phyloP scores from a whole-genome alignment of 176 grass and related monocot genomes.

The Dactylis glomerata region DNA sequence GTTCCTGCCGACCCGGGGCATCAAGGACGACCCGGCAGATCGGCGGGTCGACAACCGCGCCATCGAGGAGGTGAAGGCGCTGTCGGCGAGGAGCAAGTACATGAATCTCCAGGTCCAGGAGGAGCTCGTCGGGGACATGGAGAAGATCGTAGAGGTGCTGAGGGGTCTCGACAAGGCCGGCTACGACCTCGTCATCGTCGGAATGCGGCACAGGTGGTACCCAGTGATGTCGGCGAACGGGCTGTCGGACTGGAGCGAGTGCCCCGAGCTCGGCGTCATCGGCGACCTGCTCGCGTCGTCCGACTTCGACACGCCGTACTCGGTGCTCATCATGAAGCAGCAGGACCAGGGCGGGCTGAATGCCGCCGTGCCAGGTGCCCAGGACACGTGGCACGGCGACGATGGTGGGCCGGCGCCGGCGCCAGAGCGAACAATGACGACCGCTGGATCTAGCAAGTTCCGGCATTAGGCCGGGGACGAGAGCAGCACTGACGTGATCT shows the following conservation, averaged over 20 bases:
- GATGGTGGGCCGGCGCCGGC: background rate
- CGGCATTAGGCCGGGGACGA: background rate
- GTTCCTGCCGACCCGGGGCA: constrained; percentile 52
- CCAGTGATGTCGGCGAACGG: constrained; percentile 54
- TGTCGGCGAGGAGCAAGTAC: constrained; percentile 43
- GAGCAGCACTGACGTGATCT: background rate
- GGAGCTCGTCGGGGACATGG: constrained; percentile 72
- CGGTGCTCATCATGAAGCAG: constrained; percentile 84
- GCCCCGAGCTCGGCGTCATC: constrained; percentile 75
- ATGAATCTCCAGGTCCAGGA: constrained; percentile 52
- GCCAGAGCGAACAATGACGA: constrained; percentile 4
- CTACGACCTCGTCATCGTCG: constrained; percentile 78
- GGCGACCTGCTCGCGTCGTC: constrained; percentile 75
- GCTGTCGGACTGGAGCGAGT: constrained; percentile 75
- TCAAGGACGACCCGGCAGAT: constrained; percentile 54
- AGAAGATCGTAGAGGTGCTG: constrained; percentile 52
- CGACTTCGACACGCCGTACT: constrained; percentile 66
- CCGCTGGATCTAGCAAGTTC: constrained; percentile 1
- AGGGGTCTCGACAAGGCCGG: constrained; percentile 45
- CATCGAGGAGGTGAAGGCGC: constrained; percentile 62
- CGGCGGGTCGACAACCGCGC: constrained; percentile 50
- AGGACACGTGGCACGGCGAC: constrained; percentile 26
- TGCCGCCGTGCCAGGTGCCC: constrained; percentile 37
- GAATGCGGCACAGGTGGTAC: constrained; percentile 65
- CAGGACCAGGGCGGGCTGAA: constrained; percentile 73